These are phyloP conservation scores for Saposhnikovia divaricata DNA, from an alignment of 129 eudicot genomes.

Conservation along the genomic window DNA sequence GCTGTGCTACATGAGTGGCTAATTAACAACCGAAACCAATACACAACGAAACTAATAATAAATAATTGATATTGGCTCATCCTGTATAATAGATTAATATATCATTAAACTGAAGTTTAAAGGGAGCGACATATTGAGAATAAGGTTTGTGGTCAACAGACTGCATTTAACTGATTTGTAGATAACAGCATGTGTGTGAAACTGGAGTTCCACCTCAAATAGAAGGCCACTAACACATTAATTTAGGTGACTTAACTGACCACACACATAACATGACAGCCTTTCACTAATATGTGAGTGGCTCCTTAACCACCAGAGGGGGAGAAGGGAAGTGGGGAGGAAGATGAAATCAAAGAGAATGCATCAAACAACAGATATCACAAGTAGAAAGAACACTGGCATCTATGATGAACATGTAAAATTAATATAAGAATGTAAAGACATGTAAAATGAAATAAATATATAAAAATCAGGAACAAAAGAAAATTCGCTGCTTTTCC, in stretches of 20 bases:
- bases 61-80: neutral
- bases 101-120: neutral
- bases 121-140: neutral
- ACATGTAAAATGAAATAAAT: no score
- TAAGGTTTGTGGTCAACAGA: neutral
- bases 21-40: slow-evolving; percentile 20
- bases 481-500: no score
- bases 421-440: no score
- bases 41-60: neutral
- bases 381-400: no score
- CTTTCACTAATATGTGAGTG: no score
- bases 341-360: no score
- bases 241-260: slow-evolving; percentile 32
- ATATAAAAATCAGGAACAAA: no score
- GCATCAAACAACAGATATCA: no score
- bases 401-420: no score
- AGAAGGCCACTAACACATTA: slow-evolving; percentile 14
- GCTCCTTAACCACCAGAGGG: no score
- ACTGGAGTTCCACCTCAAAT: slow-evolving; percentile 8
- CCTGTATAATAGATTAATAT: neutral
- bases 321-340: no score
- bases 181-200: slow-evolving; percentile 15
- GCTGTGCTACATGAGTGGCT: slow-evolving; percentile 27
- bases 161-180: neutral
- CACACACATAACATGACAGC: slow-evolving; percentile 24